A percentile compares a stretch with the other conserved stretches of the same genome.
phyloP scores from a whole-genome alignment of 2,329 filamentous ascomycete genomes.

The Aspergillus floridensis region DNA sequence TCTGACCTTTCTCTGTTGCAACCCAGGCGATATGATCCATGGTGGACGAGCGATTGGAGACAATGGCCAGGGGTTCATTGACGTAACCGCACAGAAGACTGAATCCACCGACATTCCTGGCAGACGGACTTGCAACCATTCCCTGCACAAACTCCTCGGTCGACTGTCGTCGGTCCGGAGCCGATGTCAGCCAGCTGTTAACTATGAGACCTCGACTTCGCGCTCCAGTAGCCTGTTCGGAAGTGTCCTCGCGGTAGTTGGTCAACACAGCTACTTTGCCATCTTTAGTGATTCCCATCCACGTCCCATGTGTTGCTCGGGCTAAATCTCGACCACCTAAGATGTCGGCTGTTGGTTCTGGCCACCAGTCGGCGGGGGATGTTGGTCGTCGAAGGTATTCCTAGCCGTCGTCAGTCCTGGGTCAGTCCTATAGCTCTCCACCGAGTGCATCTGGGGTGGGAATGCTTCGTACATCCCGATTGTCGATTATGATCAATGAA shows the following conservation, averaged over 20 bases:
- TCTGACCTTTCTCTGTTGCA: slow-evolving; percentile 49
- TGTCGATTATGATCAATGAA: slow-evolving; percentile 71
- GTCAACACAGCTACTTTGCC: slow-evolving; percentile 63
- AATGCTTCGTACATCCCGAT: slow-evolving; percentile 60
- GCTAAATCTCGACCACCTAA: slow-evolving; percentile 62
- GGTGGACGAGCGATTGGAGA: slow-evolving; percentile 61
- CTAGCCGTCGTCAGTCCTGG: slow-evolving; percentile 33
- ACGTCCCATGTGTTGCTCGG: slow-evolving; percentile 59
- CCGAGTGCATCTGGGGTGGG: not conserved
- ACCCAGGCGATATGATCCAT: slow-evolving; percentile 54
- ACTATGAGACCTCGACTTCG: slow-evolving; percentile 59
- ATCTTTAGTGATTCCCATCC: slow-evolving; percentile 61
- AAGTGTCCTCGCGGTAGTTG: slow-evolving; percentile 59
- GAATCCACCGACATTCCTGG: slow-evolving; percentile 61
- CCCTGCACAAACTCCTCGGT: slow-evolving; percentile 53
- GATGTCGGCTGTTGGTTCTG: slow-evolving; percentile 53
- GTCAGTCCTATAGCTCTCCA: not conserved
- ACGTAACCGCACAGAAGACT: slow-evolving; percentile 60
- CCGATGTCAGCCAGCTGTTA: slow-evolving; percentile 56
- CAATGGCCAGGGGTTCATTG: slow-evolving; percentile 54
- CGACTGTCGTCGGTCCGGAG: slow-evolving; percentile 38
- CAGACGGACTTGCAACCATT: slow-evolving; percentile 54
- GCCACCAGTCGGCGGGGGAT: slow-evolving; percentile 59
- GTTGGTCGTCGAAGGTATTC: slow-evolving; percentile 64
- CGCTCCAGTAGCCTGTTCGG: slow-evolving; percentile 46